These are phyloP conservation scores for Yamadazyma triangularis DNA, from an alignment of 1,139 yeast genomes.

Conservation along the genomic window DNA sequence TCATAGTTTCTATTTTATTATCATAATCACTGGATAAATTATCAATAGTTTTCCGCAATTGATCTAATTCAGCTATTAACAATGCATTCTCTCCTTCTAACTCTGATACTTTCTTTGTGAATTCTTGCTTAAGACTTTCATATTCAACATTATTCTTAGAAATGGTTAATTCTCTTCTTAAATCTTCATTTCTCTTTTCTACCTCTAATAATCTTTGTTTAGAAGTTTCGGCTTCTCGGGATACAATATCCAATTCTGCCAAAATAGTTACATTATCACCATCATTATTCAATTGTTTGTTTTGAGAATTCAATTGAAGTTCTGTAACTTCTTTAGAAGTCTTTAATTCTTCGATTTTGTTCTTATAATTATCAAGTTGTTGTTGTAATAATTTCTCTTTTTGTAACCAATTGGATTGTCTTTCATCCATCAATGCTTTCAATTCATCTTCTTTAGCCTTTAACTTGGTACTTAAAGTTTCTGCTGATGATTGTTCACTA, in stretches of 20 bases:
- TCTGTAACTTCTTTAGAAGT: constrained; percentile 53
- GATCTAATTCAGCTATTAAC: constrained; percentile 60
- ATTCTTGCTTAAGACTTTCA: constrained; percentile 27
- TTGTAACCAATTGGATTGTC: constrained; percentile 55
- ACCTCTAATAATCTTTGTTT: constrained; percentile 66
- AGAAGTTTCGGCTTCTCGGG: constrained; percentile 71
- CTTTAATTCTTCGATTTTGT: constrained; percentile 50
- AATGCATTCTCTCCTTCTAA: constrained; percentile 66
- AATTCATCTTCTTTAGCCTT: constrained; percentile 63
- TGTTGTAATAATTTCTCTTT: constrained; percentile 42
- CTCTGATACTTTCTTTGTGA: constrained; percentile 43
- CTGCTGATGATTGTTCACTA: constrained; percentile 56
- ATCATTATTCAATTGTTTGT: constrained; percentile 16
- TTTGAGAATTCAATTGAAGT: constrained; percentile 43
- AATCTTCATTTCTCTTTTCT: constrained; percentile 72
- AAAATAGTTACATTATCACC: constrained; percentile 20
- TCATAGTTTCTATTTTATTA: constrained; percentile 27
- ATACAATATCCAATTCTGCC: constrained; percentile 60
- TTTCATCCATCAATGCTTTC: constrained; percentile 56
- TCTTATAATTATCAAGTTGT: constrained; percentile 43
- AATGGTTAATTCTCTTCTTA: constrained; percentile 60
- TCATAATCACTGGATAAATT: constrained; percentile 30
- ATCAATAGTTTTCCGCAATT: constrained; percentile 33
- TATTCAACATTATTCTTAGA: constrained; percentile 43
- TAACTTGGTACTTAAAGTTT: constrained; percentile 40